Evolutionary conservation across 352 stramenopile species (phyloP).

Genomic region (Thalassiosira oceanica): DNA sequence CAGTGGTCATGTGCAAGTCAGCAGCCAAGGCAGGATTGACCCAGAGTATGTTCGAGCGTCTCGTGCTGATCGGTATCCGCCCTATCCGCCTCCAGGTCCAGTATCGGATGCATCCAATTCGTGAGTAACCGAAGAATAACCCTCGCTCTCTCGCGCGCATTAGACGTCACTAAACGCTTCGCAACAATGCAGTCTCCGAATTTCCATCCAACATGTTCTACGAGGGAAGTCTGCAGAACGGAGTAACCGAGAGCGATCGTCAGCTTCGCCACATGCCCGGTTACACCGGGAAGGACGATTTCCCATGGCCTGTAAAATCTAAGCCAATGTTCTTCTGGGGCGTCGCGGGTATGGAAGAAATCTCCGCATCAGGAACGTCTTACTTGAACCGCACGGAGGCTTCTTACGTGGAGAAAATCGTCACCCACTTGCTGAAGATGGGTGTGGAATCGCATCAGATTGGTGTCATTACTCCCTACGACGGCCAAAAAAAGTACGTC

Average conservation of each 20-base stretch:
- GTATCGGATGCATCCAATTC: constrained; percentile 98
- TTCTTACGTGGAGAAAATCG: constrained; percentile 96
- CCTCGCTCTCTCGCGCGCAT: too few species aligned
- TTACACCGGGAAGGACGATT: constrained; percentile 84
- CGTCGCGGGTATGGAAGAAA: constrained; percentile 93
- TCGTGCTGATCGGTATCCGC: constrained; percentile 92
- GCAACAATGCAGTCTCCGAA: too few species aligned
- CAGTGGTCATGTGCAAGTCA: constrained; percentile 99
- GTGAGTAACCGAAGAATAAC: too few species aligned
- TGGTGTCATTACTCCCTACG: constrained; percentile 83
- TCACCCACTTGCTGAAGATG: constrained; percentile 89
- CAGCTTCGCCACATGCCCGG: constrained; percentile 62
- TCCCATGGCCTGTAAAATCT: constrained; percentile 95
- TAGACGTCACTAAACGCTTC: too few species aligned
- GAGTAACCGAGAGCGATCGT: constrained; percentile 93
- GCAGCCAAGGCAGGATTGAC: constrained; percentile 95
- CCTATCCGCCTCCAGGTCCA: constrained; percentile 97
- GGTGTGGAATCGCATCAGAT: constrained; percentile 79
- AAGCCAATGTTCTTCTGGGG: constrained; percentile 98
- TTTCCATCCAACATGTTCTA: constrained; percentile 99
- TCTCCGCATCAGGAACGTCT: constrained; percentile 95
- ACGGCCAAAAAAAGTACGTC: constrained; percentile 92
- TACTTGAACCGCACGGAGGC: constrained; percentile 99
- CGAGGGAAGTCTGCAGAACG: constrained; percentile 98
- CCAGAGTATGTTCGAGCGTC: constrained; percentile 96